A percentile compares a stretch with the other conserved stretches of the same genome.
Evolutionary conservation across 805 yeast genomes (phyloP).

Genomic region (Yarrowia sp.): DNA sequence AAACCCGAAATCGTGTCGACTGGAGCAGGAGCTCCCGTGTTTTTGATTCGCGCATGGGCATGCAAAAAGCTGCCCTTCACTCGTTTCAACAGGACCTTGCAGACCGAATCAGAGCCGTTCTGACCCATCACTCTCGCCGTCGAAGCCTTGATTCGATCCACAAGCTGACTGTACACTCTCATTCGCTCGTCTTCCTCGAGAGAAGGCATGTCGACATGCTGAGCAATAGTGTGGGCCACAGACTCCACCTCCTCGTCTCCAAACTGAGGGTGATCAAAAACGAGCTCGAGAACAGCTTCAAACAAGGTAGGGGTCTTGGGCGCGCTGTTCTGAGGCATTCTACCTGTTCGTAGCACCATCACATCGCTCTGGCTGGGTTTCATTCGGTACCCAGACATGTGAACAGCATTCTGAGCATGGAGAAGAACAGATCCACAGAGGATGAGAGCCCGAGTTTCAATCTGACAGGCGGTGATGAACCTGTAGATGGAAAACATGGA

Average conservation of each 20-base stretch:
- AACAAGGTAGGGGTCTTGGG: background rate
- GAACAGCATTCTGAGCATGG: constrained; percentile 6
- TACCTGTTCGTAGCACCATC: constrained; percentile 17
- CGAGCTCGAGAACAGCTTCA: constrained; percentile 1
- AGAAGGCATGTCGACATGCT: constrained; percentile 5
- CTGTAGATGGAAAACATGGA: constrained; percentile 29
- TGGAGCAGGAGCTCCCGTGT: background rate
- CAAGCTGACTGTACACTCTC: constrained; percentile 8
- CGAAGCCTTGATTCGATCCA: background rate
- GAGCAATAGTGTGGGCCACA: constrained; percentile 10
- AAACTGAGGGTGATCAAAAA: constrained; percentile 3
- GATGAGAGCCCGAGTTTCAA: constrained; percentile 29
- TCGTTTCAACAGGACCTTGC: constrained; percentile 17
- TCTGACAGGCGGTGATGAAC: constrained; percentile 9
- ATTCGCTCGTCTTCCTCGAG: constrained; percentile 12
- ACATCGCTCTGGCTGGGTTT: background rate
- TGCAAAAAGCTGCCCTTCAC: background rate
- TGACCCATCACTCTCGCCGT: background rate
- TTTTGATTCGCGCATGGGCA: background rate
- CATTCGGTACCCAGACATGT: constrained; percentile 6
- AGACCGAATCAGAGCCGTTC: constrained; percentile 11
- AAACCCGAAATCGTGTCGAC: constrained; percentile 18
- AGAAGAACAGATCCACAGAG: constrained; percentile 14
- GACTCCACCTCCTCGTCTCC: background rate
- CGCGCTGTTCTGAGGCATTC: background rate